Base-by-base conservation (phyloP, 768 basidiomycete species). In the Mycena latifolia region DNA sequence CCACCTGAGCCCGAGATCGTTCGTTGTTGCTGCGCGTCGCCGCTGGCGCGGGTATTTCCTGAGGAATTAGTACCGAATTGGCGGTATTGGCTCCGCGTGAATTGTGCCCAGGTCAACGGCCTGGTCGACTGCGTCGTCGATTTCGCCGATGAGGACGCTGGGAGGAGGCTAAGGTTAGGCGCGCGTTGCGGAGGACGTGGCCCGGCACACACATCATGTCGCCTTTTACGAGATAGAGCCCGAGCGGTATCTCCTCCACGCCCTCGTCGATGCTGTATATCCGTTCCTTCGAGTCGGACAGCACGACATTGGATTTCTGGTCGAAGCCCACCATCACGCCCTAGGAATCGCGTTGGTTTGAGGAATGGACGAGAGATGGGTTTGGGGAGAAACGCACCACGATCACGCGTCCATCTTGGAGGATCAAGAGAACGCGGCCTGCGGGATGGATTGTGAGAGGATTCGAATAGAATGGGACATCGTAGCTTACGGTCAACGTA, bases 191-290 rank as follows among this genome's bases (percentile, higher is more conserved):
- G 45, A 55, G 33, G 35, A 54, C 24, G 46, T 24, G 18, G 53
- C 6, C 6, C 14, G 24, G 50, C 46, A 88, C 95, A 78, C 73
- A 98, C 98, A 97, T 96, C 86, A 96, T 96, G 76, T 99, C 98
- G 3, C 98, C 98, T 73, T 98, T 96, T 75, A 99, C 95, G 74
- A 99, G 90, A 79, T 99, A 99, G 48, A 99, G 84, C 0, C 98
- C 98, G 27, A 99, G 84, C 0, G 95, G 93, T 12, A 96, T 89
- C 83, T 98, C 96, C 79, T 98, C 94, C 28, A 98, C 95, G 43
- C 93, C 92, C 73, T 94, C 93, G 18, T 99, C 98, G 57, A 87
- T 79, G 74, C 92, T 93, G 77, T 93, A 99, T 35, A 98, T 90
- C 71, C 97, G 90, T 77, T 99, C 98, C 75, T 92, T 94, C 62